These are phyloP conservation scores for Leccinum variabile DNA, from an alignment of 1,284 basidiomycete genomes.

Conservation along the genomic window DNA sequence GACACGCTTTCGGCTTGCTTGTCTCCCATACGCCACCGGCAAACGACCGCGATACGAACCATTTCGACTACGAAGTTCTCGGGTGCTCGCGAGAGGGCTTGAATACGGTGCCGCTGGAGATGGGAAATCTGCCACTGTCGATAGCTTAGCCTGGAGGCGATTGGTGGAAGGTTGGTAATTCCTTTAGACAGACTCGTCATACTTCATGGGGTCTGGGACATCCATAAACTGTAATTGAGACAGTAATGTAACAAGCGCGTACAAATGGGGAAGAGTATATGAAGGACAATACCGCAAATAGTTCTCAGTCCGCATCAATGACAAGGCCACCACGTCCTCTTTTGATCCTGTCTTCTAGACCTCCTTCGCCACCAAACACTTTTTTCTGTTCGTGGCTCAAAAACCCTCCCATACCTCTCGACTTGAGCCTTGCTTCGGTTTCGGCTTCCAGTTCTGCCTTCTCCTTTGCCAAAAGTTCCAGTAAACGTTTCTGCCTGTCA, in stretches of 20 bases:
- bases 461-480: slow-evolving; percentile 64
- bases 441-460: slow-evolving; percentile 70
- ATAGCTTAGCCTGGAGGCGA: not conserved
- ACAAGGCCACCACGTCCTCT: slow-evolving; percentile 66
- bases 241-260: slow-evolving; percentile 10
- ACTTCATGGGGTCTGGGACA: not conserved
- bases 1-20: not conserved
- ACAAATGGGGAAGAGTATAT: slow-evolving; percentile 5
- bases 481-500: slow-evolving; percentile 70
- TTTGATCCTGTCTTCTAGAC: slow-evolving; percentile 73
- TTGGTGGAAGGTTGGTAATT: not conserved
- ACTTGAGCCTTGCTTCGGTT: slow-evolving; percentile 58
- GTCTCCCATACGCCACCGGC: too few species aligned
- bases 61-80: too few species aligned
- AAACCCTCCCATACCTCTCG: slow-evolving; percentile 72
- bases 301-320: slow-evolving; percentile 49
- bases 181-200: not conserved
- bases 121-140: not conserved
- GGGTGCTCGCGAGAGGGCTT: not conserved
- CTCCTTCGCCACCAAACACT: slow-evolving; percentile 72
- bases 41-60: too few species aligned
- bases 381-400: slow-evolving; percentile 73
- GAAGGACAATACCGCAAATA: slow-evolving; percentile 6
- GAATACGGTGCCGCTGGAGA: not conserved
- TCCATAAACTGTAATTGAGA: slow-evolving; percentile 5